Conservation (phyloP, 306 rosid species). For the Psophocarpus tetragonolobus region DNA sequence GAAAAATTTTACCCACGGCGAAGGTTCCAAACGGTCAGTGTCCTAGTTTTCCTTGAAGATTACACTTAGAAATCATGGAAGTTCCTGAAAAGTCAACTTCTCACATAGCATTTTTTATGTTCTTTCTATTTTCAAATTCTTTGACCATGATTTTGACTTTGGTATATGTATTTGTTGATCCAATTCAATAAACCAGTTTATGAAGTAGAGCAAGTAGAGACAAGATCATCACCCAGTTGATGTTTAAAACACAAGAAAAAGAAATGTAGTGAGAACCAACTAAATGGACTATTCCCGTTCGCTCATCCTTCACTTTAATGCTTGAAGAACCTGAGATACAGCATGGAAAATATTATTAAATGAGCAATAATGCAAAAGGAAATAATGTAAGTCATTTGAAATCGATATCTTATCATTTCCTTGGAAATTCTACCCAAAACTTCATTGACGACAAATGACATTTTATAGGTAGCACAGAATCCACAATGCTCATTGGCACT, state of each 20-base stretch:
- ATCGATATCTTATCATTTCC: constrained; percentile 3
- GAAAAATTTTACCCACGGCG: constrained; percentile 50
- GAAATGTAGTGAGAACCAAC: constrained; percentile 75
- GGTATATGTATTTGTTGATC: constrained; percentile 43
- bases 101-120: constrained; percentile 36
- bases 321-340: constrained; percentile 84
- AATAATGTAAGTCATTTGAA: constrained; percentile 19
- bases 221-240: constrained; percentile 40
- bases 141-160: constrained; percentile 38
- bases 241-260: constrained; percentile 51
- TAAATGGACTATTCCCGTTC: constrained; percentile 90
- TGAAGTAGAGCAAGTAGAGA: constrained; percentile 51
- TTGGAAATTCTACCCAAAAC: neutral
- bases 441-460: neutral
- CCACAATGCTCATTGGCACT: neutral
- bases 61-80: constrained; percentile 45
- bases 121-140: constrained; percentile 43
- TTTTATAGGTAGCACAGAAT: too few relatives aligned
- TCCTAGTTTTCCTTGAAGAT: constrained; percentile 46
- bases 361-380: neutral
- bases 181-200: constrained; percentile 49
- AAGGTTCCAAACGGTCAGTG: constrained; percentile 43
- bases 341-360: constrained; percentile 29
- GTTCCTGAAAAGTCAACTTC: constrained; percentile 32
- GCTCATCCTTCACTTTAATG: constrained; percentile 82